phyloP scores from a whole-genome alignment of 2,329 filamentous ascomycete species.

The Calcarisporium arbuscula region DNA sequence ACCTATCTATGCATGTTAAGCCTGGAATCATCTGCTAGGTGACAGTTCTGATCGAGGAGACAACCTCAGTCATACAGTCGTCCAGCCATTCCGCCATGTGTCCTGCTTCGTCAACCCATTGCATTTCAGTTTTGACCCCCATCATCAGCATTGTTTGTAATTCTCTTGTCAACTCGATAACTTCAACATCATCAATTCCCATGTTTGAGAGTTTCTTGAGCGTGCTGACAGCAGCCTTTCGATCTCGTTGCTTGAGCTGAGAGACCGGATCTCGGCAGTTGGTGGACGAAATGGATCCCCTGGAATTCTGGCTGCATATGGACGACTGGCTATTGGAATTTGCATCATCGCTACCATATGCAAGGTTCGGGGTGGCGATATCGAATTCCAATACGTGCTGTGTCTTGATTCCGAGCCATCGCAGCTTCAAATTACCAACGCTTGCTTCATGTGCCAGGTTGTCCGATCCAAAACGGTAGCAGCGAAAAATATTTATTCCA shows the following conservation, averaged over 20 bases:
- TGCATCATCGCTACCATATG: no score
- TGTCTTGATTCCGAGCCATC: conserved; percentile 58
- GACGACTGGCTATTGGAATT: conserved; percentile 9
- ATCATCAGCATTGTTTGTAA: conserved; percentile 69
- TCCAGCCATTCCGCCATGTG: conserved; percentile 46
- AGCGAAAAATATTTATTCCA: conserved; percentile 66
- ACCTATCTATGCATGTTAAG: no score
- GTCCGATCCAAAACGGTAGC: conserved; percentile 66
- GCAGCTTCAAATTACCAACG: conserved; percentile 42
- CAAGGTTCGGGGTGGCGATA: not conserved
- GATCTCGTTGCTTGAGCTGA: conserved; percentile 48
- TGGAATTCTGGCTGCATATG: not conserved
- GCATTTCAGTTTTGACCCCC: conserved; percentile 71
- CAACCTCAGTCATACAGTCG: no score
- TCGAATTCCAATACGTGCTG: conserved; percentile 28
- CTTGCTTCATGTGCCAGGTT: conserved; percentile 53
- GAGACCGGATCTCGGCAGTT: conserved; percentile 20
- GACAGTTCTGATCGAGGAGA: not conserved
- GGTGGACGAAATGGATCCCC: conserved; percentile 17
- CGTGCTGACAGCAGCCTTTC: conserved; percentile 48
- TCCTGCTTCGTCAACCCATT: conserved; percentile 55
- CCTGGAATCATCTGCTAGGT: not conserved
- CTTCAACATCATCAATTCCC: conserved; percentile 20
- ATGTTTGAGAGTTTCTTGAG: conserved; percentile 36
- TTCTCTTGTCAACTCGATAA: conserved; percentile 42